phyloP scores from a whole-genome alignment of 495 filamentous ascomycete species.

The Patellaria atrata region DNA sequence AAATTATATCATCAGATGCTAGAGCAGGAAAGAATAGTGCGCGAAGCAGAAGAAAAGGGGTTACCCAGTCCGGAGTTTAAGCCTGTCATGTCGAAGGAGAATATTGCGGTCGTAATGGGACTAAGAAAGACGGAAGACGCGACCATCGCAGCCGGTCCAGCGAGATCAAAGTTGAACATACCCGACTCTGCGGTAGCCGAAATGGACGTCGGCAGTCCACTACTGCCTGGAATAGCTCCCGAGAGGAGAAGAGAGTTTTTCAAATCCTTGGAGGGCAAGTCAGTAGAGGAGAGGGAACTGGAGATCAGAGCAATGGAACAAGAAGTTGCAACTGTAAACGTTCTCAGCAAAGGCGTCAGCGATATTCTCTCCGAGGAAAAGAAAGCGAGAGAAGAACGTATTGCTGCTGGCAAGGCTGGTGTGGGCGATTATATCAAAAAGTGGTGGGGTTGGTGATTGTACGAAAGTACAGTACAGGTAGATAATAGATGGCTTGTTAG shows the following conservation, averaged over 20 bases:
- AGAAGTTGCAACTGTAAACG: slow-evolving; percentile 18
- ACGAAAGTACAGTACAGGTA: no score
- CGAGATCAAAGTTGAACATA: no score
- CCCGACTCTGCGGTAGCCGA: no score
- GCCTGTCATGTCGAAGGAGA: slow-evolving; percentile 16
- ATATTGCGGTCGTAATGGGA: slow-evolving; percentile 8
- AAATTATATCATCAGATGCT: slow-evolving; percentile 75
- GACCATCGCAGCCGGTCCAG: no score
- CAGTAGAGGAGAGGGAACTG: slow-evolving; percentile 19
- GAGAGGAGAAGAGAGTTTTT: slow-evolving; percentile 9
- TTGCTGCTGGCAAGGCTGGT: slow-evolving; percentile 24
- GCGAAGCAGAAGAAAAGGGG: slow-evolving; percentile 41
- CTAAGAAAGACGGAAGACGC: slow-evolving; percentile 1
- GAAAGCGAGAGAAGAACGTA: slow-evolving; percentile 19
- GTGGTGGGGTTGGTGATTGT: slow-evolving; percentile 24
- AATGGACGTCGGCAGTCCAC: no score
- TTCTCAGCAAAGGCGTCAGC: slow-evolving; percentile 19
- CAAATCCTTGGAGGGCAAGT: slow-evolving; percentile 12
- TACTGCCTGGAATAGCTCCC: no score
- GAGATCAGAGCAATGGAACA: slow-evolving; percentile 23
- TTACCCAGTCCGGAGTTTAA: slow-evolving; percentile 16
- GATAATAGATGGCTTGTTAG: no score
- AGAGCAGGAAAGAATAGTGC: slow-evolving; percentile 53
- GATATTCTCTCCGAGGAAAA: slow-evolving; percentile 20
- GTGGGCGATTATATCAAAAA: slow-evolving; percentile 26